Evolutionary conservation across 2,329 filamentous ascomycete genomes (phyloP).

Genomic region (Curvularia lunata): DNA sequence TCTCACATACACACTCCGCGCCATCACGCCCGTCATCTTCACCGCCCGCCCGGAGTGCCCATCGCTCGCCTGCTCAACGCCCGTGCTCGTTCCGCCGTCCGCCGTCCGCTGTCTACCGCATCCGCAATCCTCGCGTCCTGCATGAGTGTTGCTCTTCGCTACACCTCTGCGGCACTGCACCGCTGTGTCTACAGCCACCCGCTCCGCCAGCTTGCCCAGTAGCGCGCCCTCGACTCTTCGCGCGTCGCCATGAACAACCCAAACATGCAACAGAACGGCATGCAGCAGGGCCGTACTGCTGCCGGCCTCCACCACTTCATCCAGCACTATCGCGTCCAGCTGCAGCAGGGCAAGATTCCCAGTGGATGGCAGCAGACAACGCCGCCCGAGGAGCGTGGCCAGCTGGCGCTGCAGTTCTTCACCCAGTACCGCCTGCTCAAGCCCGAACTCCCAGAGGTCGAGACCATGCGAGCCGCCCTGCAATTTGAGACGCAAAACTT

Average conservation of each 20-base stretch:
- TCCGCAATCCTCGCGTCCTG: constrained; percentile 18
- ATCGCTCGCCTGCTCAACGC: constrained; percentile 9
- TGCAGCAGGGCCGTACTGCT: constrained; percentile 22
- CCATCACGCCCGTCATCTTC: constrained; percentile 3
- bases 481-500: constrained; percentile 40
- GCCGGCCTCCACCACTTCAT: constrained; percentile 36
- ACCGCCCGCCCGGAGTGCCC: constrained; percentile 1
- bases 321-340: constrained; percentile 36
- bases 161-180: constrained; percentile 27
- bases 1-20: too few species aligned
- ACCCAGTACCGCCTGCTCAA: constrained; percentile 44
- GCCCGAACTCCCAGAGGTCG: constrained; percentile 36
- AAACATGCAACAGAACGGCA: constrained; percentile 34
- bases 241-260: constrained; percentile 44
- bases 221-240: constrained; percentile 10
- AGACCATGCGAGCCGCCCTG: constrained; percentile 38
- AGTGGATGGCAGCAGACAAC: constrained; percentile 45
- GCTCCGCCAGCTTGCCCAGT: constrained; percentile 10
- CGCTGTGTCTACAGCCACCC: constrained; percentile 20
- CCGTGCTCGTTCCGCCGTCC: constrained; percentile 2
- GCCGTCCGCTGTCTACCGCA: constrained; percentile 1
- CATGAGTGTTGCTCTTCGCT: constrained; percentile 27
- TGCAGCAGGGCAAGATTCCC: constrained; percentile 36
- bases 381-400: constrained; percentile 41
- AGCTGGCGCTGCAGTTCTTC: constrained; percentile 43